These are phyloP conservation scores for Lasiodiplodia citricola DNA, from an alignment of 2,329 filamentous ascomycete species.

Conservation along the genomic window DNA sequence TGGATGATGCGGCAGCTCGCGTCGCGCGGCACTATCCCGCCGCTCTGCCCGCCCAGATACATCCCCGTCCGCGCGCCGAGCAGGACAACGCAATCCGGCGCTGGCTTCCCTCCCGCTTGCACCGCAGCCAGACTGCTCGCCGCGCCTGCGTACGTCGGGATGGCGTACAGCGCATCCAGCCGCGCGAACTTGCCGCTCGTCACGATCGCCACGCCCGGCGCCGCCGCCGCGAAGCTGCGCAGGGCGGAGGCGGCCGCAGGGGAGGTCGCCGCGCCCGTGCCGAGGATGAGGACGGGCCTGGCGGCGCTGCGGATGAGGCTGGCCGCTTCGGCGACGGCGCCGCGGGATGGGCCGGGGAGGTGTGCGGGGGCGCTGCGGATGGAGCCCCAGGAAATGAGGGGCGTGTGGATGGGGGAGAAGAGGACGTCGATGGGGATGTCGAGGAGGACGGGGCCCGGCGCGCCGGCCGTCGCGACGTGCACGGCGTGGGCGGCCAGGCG, in stretches of 20 bases:
- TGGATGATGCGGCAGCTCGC: conserved; percentile 46
- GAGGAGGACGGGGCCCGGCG: conserved; percentile 44
- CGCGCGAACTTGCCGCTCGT: conserved; percentile 46
- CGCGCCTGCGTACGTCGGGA: conserved; percentile 44
- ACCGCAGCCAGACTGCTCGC: conserved; percentile 44
- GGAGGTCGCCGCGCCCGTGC: conserved; percentile 42
- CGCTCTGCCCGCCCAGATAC: conserved; percentile 45
- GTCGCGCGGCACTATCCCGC: conserved; percentile 46
- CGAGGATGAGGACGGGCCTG: conserved; percentile 49
- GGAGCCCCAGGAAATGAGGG: conserved; percentile 49
- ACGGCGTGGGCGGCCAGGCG: conserved; percentile 51
- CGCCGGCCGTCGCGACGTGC: conserved; percentile 45
- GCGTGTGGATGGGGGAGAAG: conserved; percentile 48
- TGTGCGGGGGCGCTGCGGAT: conserved; percentile 43
- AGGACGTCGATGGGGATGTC: conserved; percentile 50
- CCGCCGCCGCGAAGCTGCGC: conserved; percentile 39
- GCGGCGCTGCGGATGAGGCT: conserved; percentile 41
- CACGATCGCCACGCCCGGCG: conserved; percentile 48
- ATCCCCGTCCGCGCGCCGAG: conserved; percentile 51
- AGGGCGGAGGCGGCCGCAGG: conserved; percentile 39
- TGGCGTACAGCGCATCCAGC: conserved; percentile 34
- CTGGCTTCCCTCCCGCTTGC: conserved; percentile 31
- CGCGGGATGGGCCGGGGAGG: conserved; percentile 44
- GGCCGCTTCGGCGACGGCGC: conserved; percentile 42
- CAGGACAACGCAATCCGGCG: conserved; percentile 50